Evolutionary conservation across 2,329 filamentous ascomycete genomes (phyloP).

Genomic region (Fonsecaea multimorphosa): DNA sequence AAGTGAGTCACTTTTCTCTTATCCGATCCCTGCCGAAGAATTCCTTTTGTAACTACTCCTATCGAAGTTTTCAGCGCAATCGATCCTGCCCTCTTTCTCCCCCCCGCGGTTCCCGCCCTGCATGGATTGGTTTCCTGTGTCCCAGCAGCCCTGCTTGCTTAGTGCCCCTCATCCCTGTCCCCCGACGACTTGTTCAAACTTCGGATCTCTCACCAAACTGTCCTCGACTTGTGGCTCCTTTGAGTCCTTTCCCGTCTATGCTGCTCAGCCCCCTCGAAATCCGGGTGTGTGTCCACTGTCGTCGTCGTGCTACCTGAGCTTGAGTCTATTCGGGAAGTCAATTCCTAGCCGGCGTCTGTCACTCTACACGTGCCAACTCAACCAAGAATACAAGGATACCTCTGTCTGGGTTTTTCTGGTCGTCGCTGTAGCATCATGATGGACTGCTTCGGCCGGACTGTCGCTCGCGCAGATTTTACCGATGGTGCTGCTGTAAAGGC

Average conservation of each 20-base stretch:
- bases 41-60: not conserved
- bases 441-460: not conserved
- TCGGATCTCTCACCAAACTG: not conserved
- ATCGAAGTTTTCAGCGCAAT: not conserved
- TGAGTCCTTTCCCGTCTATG: not conserved
- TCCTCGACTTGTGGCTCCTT: not conserved
- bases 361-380: conserved; percentile 2
- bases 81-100: not conserved
- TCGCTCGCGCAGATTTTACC: not conserved
- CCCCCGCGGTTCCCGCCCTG: not conserved
- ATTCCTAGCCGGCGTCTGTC: conserved; percentile 1
- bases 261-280: not conserved
- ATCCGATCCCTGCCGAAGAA: not conserved
- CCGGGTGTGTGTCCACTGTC: conserved; percentile 3
- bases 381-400: conserved; percentile 4
- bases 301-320: too few species aligned
- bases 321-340: conserved; percentile 8
- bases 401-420: not conserved
- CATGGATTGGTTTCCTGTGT: not conserved
- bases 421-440: not conserved
- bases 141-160: not conserved
- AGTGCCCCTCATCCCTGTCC: conserved; percentile 1
- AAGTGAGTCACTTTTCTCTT: not conserved
- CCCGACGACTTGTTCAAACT: conserved; percentile 4
- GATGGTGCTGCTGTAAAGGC: not conserved